Conservation (phyloP, 2,329 filamentous ascomycete species). For the Pseudogymnoascus verrucosus region DNA sequence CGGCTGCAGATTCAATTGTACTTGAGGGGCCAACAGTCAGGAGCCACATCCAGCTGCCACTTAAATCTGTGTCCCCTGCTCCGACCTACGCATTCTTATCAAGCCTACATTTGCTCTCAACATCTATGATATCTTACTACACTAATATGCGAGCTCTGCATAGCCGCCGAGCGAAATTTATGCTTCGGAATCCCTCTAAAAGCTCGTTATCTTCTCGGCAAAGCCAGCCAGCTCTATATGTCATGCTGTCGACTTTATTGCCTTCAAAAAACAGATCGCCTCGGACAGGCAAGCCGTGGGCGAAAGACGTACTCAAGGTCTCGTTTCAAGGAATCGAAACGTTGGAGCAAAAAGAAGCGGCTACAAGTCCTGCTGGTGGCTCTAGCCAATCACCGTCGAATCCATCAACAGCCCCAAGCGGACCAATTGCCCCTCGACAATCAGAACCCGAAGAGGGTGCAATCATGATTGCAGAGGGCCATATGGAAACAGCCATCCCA, state of each 20-base stretch:
- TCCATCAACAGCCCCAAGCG: background rate
- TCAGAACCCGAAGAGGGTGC: conserved; percentile 16
- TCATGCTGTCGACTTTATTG: conserved; percentile 23
- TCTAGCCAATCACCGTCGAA: background rate
- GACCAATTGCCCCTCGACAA: background rate
- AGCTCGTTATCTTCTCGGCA: conserved; percentile 17
- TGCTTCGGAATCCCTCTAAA: conserved; percentile 24
- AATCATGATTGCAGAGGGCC: conserved; percentile 26
- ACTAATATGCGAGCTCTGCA: conserved; percentile 30
- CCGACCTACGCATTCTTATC: conserved; percentile 28
- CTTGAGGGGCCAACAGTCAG: conserved; percentile 17
- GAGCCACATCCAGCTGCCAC: conserved; percentile 20
- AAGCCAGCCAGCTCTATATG: conserved; percentile 23
- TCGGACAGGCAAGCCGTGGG: conserved; percentile 39
- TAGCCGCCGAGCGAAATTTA: conserved; percentile 18
- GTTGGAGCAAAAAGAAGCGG: background rate
- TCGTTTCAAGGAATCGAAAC: conserved; percentile 41
- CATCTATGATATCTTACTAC: conserved; percentile 31
- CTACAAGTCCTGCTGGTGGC: background rate
- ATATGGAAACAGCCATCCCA: conserved; percentile 23
- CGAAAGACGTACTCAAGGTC: conserved; percentile 50
- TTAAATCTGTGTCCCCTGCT: conserved; percentile 20
- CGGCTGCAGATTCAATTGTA: background rate
- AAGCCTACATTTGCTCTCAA: conserved; percentile 29
- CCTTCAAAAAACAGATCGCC: conserved; percentile 19